phyloP scores from a whole-genome alignment of 2,329 filamentous ascomycete species.

The Colletotrichum spaethianum region DNA sequence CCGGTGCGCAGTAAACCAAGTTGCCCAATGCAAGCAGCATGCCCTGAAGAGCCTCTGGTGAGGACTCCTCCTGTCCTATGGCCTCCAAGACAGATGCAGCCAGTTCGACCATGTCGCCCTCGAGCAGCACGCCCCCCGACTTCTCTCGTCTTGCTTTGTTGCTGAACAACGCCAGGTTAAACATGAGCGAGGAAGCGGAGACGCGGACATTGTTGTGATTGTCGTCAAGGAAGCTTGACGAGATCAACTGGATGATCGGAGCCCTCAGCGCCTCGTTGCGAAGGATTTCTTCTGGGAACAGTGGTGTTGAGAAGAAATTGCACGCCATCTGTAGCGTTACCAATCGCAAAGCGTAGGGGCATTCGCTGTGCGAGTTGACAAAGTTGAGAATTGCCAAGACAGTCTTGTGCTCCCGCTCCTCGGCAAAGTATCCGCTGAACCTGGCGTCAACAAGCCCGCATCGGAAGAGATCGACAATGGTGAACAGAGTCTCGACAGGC shows the following conservation, averaged over 20 bases:
- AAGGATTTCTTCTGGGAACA: conserved; percentile 78
- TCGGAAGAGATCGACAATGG: conserved; percentile 87
- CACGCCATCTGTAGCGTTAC: conserved; percentile 87
- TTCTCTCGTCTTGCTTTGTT: conserved; percentile 74
- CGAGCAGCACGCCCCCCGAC: conserved; percentile 71
- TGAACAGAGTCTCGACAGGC: conserved; percentile 78
- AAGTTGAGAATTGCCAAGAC: conserved; percentile 72
- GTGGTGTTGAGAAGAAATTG: conserved; percentile 84
- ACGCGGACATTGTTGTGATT: conserved; percentile 82
- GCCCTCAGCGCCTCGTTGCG: conserved; percentile 64
- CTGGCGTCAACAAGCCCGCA: conserved; percentile 83
- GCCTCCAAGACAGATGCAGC: conserved; percentile 86
- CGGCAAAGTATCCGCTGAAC: conserved; percentile 85
- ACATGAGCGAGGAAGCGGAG: conserved; percentile 85
- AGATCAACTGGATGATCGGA: conserved; percentile 78
- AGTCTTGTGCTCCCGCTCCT: conserved; percentile 77
- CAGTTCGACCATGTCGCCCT: conserved; percentile 84
- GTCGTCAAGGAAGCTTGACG: conserved; percentile 84
- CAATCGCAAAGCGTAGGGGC: conserved; percentile 86
- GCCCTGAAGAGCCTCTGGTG: conserved; percentile 82
- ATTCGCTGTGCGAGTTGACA: conserved; percentile 69
- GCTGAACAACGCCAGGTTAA: conserved; percentile 83
- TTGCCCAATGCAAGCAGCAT: conserved; percentile 83
- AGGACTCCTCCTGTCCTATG: conserved; percentile 69
- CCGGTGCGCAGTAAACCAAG: conserved; percentile 78